These are phyloP conservation scores for Chaetomium olivaceum DNA, from an alignment of 2,329 filamentous ascomycete genomes.

Conservation along the genomic window DNA sequence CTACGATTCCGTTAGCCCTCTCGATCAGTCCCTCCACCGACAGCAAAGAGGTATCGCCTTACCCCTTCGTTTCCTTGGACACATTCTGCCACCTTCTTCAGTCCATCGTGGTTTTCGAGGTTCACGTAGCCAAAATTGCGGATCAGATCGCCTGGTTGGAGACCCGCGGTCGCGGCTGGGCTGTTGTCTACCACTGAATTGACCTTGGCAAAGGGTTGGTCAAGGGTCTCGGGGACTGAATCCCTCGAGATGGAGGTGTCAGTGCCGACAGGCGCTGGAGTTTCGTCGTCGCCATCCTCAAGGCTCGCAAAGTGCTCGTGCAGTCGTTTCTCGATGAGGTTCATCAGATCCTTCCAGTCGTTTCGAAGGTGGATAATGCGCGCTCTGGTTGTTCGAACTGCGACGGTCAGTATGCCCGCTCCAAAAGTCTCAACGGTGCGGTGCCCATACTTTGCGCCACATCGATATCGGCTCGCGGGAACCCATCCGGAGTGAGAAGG, in stretches of 20 bases:
- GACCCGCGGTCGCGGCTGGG: constrained; percentile 78
- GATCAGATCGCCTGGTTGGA: constrained; percentile 78
- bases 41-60: constrained; percentile 41
- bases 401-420: constrained; percentile 22
- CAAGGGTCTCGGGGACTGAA: constrained; percentile 40
- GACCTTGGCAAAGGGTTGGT: constrained; percentile 78
- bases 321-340: constrained; percentile 77
- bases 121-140: constrained; percentile 84
- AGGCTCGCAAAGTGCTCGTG: constrained; percentile 84
- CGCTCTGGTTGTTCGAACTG: constrained; percentile 89
- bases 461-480: constrained; percentile 89
- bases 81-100: constrained; percentile 83
- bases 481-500: constrained; percentile 86
- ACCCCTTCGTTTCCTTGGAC: constrained; percentile 90
- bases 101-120: constrained; percentile 78
- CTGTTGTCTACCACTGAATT: constrained; percentile 77
- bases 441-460: constrained; percentile 76
- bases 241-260: constrained; percentile 35
- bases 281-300: constrained; percentile 49
- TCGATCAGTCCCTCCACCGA: background rate
- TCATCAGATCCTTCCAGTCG: constrained; percentile 90
- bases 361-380: constrained; percentile 88
- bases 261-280: constrained; percentile 35
- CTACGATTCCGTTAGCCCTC: constrained; percentile 47
- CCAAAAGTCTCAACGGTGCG: background rate